Percentiles rank a stretch among this genome's conserved stretches.
Conservation (phyloP, 768 basidiomycete genomes). For the Termitomyces bulborhizus region DNA sequence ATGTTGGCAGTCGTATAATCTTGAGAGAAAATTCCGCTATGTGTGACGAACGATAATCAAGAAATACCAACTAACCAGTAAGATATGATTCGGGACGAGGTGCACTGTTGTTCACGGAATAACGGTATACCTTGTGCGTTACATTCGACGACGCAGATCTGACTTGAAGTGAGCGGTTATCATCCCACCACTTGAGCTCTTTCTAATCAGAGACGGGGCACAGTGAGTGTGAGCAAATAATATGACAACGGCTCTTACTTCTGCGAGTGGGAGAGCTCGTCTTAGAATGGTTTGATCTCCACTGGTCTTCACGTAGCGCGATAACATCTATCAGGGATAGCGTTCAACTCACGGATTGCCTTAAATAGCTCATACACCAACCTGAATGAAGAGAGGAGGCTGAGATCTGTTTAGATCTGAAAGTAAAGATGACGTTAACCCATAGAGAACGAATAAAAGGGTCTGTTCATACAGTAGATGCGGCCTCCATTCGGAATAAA, state of each 20-base stretch:
- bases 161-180: slow-evolving; percentile 63
- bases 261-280: slow-evolving; percentile 80
- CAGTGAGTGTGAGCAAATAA: background rate
- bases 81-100: slow-evolving; percentile 86
- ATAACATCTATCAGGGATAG: slow-evolving; percentile 60
- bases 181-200: slow-evolving; percentile 81
- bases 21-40: slow-evolving; percentile 19
- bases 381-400: slow-evolving; percentile 83
- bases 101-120: slow-evolving; percentile 75
- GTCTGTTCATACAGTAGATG: slow-evolving; percentile 60
- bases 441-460: background rate
- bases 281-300: slow-evolving; percentile 70
- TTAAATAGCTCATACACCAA: slow-evolving; percentile 20
- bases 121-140: slow-evolving; percentile 63
- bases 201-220: slow-evolving; percentile 33
- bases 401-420: slow-evolving; percentile 85
- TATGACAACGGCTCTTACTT: slow-evolving; percentile 34
- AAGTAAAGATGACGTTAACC: slow-evolving; percentile 32
- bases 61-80: slow-evolving; percentile 36
- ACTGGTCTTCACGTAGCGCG: slow-evolving; percentile 69
- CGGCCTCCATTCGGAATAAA: slow-evolving; percentile 95
- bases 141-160: slow-evolving; percentile 64
- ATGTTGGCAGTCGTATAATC: slow-evolving; percentile 81
- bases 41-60: background rate
- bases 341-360: background rate